Percentiles rank a stretch among this genome's conserved stretches.
Conservation (phyloP, 192 early-diverging fungal genomes). For the Coemansia umbellata region DNA sequence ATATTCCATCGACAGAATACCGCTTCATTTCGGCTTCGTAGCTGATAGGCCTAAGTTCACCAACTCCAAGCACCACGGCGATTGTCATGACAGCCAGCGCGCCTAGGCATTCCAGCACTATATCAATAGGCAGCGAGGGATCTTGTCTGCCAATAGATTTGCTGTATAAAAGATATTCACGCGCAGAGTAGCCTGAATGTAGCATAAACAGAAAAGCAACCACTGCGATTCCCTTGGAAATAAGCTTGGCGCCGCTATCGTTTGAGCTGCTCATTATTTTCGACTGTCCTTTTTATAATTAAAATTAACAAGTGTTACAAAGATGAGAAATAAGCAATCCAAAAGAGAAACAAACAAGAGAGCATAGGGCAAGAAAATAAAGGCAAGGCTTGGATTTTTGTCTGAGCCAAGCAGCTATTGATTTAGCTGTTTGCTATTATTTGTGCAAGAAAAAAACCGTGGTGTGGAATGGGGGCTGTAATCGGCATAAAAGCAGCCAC, state of each 20-base stretch:
- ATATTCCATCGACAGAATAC: conserved; percentile 48
- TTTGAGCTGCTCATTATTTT: conserved; percentile 3
- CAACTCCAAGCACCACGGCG: conserved; percentile 35
- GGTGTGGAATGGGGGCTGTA: too few relatives aligned
- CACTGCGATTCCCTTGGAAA: conserved; percentile 33
- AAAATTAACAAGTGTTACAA: too few relatives aligned
- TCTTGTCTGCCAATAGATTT: conserved; percentile 45
- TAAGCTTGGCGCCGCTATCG: conserved; percentile 8
- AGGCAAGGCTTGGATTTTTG: too few relatives aligned
- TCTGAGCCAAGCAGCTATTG: too few relatives aligned
- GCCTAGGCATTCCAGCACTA: conserved; percentile 41
- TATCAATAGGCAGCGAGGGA: conserved; percentile 34
- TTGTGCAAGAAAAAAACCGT: too few relatives aligned
- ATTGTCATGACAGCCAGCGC: conserved; percentile 45
- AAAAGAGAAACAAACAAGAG: too few relatives aligned
- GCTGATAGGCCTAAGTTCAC: conserved; percentile 44
- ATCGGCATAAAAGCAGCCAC: too few relatives aligned
- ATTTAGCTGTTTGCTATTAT: too few relatives aligned
- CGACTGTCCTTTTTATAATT: too few relatives aligned
- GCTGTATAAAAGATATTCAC: conserved; percentile 44
- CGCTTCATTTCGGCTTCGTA: conserved; percentile 53
- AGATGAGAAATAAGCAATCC: too few relatives aligned
- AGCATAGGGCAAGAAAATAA: too few relatives aligned
- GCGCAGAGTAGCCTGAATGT: conserved; percentile 48
- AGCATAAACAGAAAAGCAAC: conserved; percentile 41